These are phyloP conservation scores for Ganoderma leucocontextum DNA, from an alignment of 1,284 basidiomycete genomes.

Conservation along the genomic window DNA sequence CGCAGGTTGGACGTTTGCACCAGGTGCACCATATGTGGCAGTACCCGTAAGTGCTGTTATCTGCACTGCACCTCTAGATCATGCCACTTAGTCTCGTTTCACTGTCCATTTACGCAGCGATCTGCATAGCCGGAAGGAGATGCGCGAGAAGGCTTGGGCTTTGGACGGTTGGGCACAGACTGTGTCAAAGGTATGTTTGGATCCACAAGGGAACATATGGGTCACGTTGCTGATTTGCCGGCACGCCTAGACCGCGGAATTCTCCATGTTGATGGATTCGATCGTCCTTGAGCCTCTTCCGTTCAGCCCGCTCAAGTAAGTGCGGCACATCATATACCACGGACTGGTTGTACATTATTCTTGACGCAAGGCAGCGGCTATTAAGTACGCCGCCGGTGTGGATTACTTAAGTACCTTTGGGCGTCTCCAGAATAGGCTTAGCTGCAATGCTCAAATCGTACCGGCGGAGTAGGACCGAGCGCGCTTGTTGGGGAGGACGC, in stretches of 20 bases:
- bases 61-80: constrained; percentile 24
- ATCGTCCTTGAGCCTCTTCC: constrained; percentile 77
- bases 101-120: constrained; percentile 52
- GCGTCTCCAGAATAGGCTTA: constrained; percentile 29
- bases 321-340: neutral
- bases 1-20: constrained; percentile 89
- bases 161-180: constrained; percentile 95
- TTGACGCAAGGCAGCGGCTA: constrained; percentile 11
- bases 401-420: constrained; percentile 11
- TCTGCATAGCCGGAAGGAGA: constrained; percentile 83
- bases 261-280: constrained; percentile 82
- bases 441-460: constrained; percentile 10
- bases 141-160: constrained; percentile 90
- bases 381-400: neutral
- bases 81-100: constrained; percentile 25
- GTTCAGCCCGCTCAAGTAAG: constrained; percentile 82
- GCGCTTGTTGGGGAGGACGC: constrained; percentile 12
- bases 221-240: constrained; percentile 14
- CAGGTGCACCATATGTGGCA: constrained; percentile 96
- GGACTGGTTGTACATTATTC: constrained; percentile 3
- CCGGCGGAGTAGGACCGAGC: constrained; percentile 7
- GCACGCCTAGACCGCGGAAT: constrained; percentile 71
- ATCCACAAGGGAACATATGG: constrained; percentile 5
- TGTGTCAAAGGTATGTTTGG: constrained; percentile 78
- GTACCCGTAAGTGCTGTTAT: constrained; percentile 72